phyloP scores from a whole-genome alignment of 192 early-diverging fungal species.

The Helicostylum pulchrum region DNA sequence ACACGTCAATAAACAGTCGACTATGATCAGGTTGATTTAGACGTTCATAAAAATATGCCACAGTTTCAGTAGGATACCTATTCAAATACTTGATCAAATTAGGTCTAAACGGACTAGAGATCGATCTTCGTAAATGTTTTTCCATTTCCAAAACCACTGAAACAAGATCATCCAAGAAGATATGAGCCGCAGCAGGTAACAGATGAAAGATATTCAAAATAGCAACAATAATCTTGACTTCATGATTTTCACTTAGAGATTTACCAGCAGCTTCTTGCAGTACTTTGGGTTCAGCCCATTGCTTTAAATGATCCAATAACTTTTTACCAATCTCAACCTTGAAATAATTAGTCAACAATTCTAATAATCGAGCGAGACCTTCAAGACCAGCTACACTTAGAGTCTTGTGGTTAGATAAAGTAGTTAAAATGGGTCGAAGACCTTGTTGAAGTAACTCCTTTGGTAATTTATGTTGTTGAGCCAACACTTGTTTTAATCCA shows the following conservation, averaged over 20 bases:
- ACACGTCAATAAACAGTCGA: slow-evolving; percentile 62
- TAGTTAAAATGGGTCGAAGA: slow-evolving; percentile 92
- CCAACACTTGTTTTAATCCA: slow-evolving; percentile 79
- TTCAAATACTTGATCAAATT: slow-evolving; percentile 91
- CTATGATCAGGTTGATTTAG: slow-evolving; percentile 56
- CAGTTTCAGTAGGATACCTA: slow-evolving; percentile 79
- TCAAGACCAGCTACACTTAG: slow-evolving; percentile 92
- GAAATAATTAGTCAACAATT: slow-evolving; percentile 96
- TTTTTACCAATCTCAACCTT: slow-evolving; percentile 98
- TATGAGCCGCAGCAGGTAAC: slow-evolving; percentile 83
- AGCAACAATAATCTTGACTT: slow-evolving; percentile 92
- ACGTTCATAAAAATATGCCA: slow-evolving; percentile 81
- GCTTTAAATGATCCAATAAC: slow-evolving; percentile 90
- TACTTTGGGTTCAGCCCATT: slow-evolving; percentile 87
- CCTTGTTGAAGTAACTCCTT: slow-evolving; percentile 94
- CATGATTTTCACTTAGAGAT: slow-evolving; percentile 85
- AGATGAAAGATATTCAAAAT: slow-evolving; percentile 93
- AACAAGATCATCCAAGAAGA: slow-evolving; percentile 92
- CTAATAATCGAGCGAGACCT: slow-evolving; percentile 87
- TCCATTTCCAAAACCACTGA: slow-evolving; percentile 87
- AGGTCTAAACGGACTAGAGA: slow-evolving; percentile 90
- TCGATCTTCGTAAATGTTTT: slow-evolving; percentile 67
- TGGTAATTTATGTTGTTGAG: slow-evolving; percentile 84
- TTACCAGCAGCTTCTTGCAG: slow-evolving; percentile 78
- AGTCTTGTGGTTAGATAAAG: slow-evolving; percentile 91